Base-by-base conservation (phyloP, 805 yeast genomes). In the Saccharomycodes ludwigii region DNA sequence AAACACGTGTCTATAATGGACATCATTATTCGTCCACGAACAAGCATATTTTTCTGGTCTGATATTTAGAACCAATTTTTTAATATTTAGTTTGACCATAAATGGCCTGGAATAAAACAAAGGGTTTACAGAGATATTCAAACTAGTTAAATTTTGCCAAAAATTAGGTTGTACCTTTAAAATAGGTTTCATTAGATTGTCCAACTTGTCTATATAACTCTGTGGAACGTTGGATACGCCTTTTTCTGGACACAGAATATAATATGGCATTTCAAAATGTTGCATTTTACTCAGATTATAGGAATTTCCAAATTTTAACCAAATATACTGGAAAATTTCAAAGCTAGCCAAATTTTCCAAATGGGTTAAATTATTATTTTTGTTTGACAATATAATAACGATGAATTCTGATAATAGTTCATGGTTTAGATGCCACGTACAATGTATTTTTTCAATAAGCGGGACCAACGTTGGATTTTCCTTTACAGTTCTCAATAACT, bases 341-440 rank as follows among this genome's bases (percentile, higher is more conserved):
- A n/a, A n/a, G n/a, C n/a, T n/a, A n/a, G n/a, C n/a, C n/a, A 41
- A 50, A 29, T 46, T 45, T 6, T 46, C 52, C 28, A 52, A 47
- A 21, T 31, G 24, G 24, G 36, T 36, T 22, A 52, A 26, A 27
- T 47, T 49, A 3, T 27, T 22, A 4, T 36, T 49, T 28, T 41
- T 28, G 11, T 29, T 16, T n/a, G n/a, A n/a, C 5, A 32, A 39
- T 19, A 52, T 19, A 5, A 48, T 21, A 2, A 30, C 22, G 6
- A 50, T 33, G 15, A 52, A 40, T 10, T 32, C 19, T 10, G 30
- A 14, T 33, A 52, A 24, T 9, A 42, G 29, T 3, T 27, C 30
- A 12, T 37, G 33, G 32, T 46, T 32, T 11, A 50, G 21, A 37
- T 50, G 54, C 58, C 58, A 52, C 9, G 53, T 43, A 30, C 54